Evolutionary conservation across 2,329 filamentous ascomycete species (phyloP), one percentile per base, ranked within the genome.

Genomic region (Aspergillus chevalieri): DNA sequence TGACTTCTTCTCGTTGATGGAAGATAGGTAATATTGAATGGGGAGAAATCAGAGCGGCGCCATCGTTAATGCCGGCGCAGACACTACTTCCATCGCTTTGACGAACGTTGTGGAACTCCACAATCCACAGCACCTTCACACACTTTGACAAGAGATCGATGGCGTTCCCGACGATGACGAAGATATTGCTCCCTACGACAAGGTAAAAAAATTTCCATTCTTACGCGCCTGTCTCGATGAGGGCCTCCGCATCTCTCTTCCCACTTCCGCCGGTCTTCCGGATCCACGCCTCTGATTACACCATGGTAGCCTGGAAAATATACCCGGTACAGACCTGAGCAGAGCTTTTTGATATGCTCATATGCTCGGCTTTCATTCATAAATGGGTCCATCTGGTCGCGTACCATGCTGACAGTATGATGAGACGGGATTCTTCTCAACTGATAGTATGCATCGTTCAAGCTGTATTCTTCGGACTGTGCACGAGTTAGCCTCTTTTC

Each of bases 1-100:
- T 46, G 79, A 82, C 54, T 81, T 82, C 62, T 81, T 82, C 65
- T 65, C 73, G 43, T 66, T 82, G 9, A 78, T 82, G 74, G 74
- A 74, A 22, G 68, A 71, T 49, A 74, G 73, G 50, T 36, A 70
- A 71, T 22, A 68, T 81, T 2, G 75, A 80, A 47, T 78, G 72
- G 71, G 78, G 78, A 22, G 79, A 83, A 60, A 76, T 82, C 8
- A 70, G 78, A 0, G 78, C 78, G 46, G 47, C 7, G 53, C 55
- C 7, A 54, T 59, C 15, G 52, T 60, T 46, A 76, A 76, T 52
- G 78, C 77, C 0, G 77, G 77, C 1, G 69, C 65, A 1, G 74
- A 71, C 28, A 79, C 76, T 0, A 79, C 77, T 8, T 73, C 69
- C 46, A 76, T 78, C 46, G 70, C 78, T 4, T 68, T 82, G 57